phyloP scores from a whole-genome alignment of 768 basidiomycete species.

The Mycena crocata region DNA sequence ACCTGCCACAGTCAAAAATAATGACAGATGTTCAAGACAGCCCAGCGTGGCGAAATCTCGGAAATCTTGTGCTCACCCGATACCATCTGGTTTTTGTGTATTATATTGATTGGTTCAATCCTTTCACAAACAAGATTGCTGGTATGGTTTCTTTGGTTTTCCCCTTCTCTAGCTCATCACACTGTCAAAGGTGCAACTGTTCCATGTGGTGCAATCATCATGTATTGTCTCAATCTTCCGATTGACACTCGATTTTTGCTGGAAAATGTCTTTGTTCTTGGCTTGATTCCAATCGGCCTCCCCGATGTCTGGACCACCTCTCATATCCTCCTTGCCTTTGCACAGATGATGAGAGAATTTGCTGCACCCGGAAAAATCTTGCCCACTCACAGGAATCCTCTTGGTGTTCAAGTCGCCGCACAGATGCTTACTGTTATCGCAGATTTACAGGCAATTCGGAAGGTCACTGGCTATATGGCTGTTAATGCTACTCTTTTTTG shows the following conservation, averaged over 20 bases:
- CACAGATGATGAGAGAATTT: conserved; percentile 38
- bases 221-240: conserved; percentile 35
- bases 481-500: not conserved
- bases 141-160: too few species aligned
- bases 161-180: too few species aligned
- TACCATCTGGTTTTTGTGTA: conserved; percentile 37
- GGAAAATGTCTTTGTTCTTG: conserved; percentile 28
- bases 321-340: conserved; percentile 29
- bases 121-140: conserved; percentile 34
- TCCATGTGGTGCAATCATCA: conserved; percentile 31
- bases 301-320: conserved; percentile 30
- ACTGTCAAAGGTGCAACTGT: conserved; percentile 27
- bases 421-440: not conserved
- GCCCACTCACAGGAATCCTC: not conserved
- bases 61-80: not conserved
- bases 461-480: conserved; percentile 4
- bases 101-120: conserved; percentile 44
- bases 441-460: not conserved
- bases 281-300: conserved; percentile 26
- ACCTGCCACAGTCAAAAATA: not conserved
- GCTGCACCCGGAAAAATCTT: not conserved
- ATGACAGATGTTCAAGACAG: too few species aligned
- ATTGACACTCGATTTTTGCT: conserved; percentile 24
- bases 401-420: not conserved
- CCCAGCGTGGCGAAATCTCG: conserved; percentile 19